Base-by-base conservation (phyloP, 768 basidiomycete species). In the Tricholoma furcatifolium region DNA sequence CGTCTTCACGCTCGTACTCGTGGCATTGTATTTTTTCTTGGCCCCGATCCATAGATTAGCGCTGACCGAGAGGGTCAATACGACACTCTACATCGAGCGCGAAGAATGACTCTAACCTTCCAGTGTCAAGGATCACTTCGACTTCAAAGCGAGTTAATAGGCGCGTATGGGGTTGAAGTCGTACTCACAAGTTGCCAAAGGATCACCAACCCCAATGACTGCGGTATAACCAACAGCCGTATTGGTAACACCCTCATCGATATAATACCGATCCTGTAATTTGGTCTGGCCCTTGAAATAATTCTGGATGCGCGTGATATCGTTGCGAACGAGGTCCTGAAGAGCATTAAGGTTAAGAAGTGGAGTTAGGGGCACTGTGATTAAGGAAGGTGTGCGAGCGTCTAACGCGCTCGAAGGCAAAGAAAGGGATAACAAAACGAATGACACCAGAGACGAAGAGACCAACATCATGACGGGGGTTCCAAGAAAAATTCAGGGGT, bases 21-120 rank as follows among this genome's bases (percentile, higher is more conserved):
- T 85, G 54, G 54, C 52, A 18, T 61, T 61, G 60, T 83, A 88
- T 1, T 66, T 12, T 15, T 62, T 67, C 11, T 27, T 58, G 23
- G 85, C 83, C 15, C 85, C 84, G 42, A 88, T 70, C 84, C 85
- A 88, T 30, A 83, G 86, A 68, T 86, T 87, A 10, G 85, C 84
- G 65, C 83, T 84, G 30, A 21, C 4, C 39, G 15, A 4, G n/a
- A 3, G 34, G 21, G 17, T 12, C 12, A 35, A 8, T 18, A 7
- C 21, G 14, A 3, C 21, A 14, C 7, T 4, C 27, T 27, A 7
- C 27, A 27, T 27, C 27, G 34, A 42, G 7, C 23, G 7, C 27
- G 4, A 27, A 27, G 7, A 27, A 4, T 27, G 27, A 27, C 6
- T 18, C 47, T 40, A 30, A 70, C 70, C 81, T 84, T 65, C 82